Evolutionary conservation across 2,329 filamentous ascomycete species (phyloP).

Genomic region (Aspergillus sp.): DNA sequence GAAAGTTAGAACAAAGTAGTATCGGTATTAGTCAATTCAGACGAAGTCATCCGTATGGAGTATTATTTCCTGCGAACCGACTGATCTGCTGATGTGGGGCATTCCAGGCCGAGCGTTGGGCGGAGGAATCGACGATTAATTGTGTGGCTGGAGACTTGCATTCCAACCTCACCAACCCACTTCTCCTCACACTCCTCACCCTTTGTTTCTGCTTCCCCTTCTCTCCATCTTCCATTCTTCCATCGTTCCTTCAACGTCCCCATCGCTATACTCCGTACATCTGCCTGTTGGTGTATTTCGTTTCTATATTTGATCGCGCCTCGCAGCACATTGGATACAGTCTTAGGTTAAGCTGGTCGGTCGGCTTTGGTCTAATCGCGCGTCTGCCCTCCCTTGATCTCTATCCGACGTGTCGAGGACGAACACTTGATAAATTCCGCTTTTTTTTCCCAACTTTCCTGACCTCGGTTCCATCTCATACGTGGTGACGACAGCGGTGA

Average conservation of each 20-base stretch:
- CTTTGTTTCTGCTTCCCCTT: conserved; percentile 1
- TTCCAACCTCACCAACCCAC: conserved; percentile 7
- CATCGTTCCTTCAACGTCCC: conserved; percentile 12
- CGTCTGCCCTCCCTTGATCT: conserved; percentile 26
- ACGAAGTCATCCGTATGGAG: neutral
- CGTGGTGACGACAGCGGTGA: conserved; percentile 1
- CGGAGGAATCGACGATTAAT: conserved; percentile 7
- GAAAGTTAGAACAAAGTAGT: neutral
- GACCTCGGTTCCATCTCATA: neutral
- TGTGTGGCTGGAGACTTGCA: conserved; percentile 19
- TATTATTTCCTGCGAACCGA: neutral
- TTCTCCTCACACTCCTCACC: conserved; percentile 7
- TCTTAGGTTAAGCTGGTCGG: conserved; percentile 14
- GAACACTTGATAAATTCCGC: conserved; percentile 1
- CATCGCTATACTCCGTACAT: conserved; percentile 9
- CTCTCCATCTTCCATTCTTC: neutral
- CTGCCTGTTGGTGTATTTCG: conserved; percentile 3
- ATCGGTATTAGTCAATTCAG: neutral
- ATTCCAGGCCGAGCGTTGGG: neutral
- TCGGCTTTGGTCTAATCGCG: conserved; percentile 23
- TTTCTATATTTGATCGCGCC: conserved; percentile 10
- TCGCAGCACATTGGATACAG: conserved; percentile 9
- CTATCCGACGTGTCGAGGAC: conserved; percentile 13
- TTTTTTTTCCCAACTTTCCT: conserved; percentile 9
- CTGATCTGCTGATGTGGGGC: neutral